Base-by-base conservation (phyloP, 164 flowering plant species). In the Magnolia kwangsiensis region DNA sequence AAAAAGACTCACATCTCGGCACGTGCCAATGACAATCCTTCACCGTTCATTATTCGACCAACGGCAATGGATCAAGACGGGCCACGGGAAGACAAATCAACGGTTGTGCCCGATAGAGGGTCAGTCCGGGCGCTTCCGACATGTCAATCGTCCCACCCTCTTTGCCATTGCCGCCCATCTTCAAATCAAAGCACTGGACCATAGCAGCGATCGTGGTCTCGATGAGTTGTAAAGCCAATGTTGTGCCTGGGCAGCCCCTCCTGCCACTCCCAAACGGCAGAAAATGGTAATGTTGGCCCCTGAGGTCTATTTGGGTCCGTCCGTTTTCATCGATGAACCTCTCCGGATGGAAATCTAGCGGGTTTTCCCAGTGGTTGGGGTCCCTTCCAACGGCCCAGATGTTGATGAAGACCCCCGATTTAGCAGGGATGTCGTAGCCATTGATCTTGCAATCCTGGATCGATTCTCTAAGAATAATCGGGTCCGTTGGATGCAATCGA, bases 211-310 rank as follows among this genome's bases (percentile, higher is more conserved):
- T 21, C 5, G 83, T 59, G 1, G 79, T 72, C 3, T 80, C 80
- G 3, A 87, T 50, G 29, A 80, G 74, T 31, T 75, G 81, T 68
- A 87, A 63, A 11, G 84, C 89, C n/a, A 87, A 69, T 5, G 72
- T 3, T 8, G 78, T 78, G 20, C 89, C 90, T 5, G 90, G 86
- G 78, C 94, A 89, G 7, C 80, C 82, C 72, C 92, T 83, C 74
- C 90, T 77, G 4, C 94, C 92, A 24, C 82, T 78, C 7, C 92
- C 92, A 71, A 85, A 90, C 0, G 90, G 91, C 72, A 90, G 73
- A 0, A 86, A 63, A 50, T 85, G 79, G 51, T 80, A 90, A 72
- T 86, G 81, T 4, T 83, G 84, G 1, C 90, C 91, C 50, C 82
- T 76, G 69, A 83, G 71, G 23, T 80, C 81, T 23, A 73, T 24